phyloP scores from a whole-genome alignment of 2,329 filamentous ascomycete genomes.

The Fusarium sp. region DNA sequence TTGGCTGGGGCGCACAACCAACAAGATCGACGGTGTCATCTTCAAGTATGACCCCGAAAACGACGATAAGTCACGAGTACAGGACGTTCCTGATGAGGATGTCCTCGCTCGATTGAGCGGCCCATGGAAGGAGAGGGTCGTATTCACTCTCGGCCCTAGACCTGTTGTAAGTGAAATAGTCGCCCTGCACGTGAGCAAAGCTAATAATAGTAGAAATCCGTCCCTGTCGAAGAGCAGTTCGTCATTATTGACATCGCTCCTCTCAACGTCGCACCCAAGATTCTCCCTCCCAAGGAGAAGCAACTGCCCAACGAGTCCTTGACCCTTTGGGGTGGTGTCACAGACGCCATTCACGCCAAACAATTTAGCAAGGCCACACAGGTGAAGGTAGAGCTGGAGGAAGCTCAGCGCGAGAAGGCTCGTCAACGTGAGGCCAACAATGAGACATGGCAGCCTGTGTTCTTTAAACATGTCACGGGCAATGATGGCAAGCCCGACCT shows the following conservation, averaged over 20 bases:
- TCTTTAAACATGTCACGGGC: constrained; percentile 76
- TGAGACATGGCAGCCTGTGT: constrained; percentile 84
- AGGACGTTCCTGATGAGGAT: constrained; percentile 87
- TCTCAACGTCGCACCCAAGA: constrained; percentile 81
- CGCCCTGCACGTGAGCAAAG: not conserved
- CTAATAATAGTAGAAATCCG: constrained; percentile 50
- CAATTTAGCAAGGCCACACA: constrained; percentile 87
- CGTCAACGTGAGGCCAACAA: constrained; percentile 79
- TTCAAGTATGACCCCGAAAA: constrained; percentile 92
- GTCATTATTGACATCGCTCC: constrained; percentile 91
- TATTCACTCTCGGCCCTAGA: constrained; percentile 70
- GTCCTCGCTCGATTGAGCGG: constrained; percentile 85
- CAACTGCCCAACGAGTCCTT: constrained; percentile 93
- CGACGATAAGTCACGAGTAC: constrained; percentile 82
- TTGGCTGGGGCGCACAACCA: constrained; percentile 91
- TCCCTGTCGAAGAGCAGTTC: constrained; percentile 69
- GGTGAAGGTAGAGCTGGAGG: constrained; percentile 91
- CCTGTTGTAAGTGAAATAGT: constrained; percentile 65
- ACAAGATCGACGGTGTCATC: constrained; percentile 89
- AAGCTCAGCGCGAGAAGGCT: constrained; percentile 86
- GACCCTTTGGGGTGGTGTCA: constrained; percentile 88
- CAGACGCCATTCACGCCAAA: constrained; percentile 83
- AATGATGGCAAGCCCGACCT: constrained; percentile 68
- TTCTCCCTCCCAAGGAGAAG: constrained; percentile 78
- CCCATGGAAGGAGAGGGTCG: constrained; percentile 81